A percentile compares a stretch with the other conserved stretches of the same genome.
These are phyloP conservation scores for Paratinospora sagittata DNA, from an alignment of 164 flowering plant species.

Conservation along the genomic window DNA sequence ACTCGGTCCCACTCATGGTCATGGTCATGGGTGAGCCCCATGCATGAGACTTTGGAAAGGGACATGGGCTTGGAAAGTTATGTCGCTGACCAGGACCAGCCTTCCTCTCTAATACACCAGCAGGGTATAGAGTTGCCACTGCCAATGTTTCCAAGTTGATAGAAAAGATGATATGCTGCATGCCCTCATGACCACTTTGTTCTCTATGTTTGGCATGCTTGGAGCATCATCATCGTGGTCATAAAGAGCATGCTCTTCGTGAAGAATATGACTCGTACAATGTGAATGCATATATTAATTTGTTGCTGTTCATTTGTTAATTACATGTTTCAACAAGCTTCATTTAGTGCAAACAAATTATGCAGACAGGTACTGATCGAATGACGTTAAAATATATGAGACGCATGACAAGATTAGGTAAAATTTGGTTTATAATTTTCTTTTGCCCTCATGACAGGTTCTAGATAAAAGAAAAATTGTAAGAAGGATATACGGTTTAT, in stretches of 20 bases:
- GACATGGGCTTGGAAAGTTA: background rate
- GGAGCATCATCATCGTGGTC: background rate
- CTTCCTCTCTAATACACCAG: background rate
- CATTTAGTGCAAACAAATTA: background rate
- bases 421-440: no score
- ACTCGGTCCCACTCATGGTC: no score
- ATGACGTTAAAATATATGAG: no score
- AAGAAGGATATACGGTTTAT: no score
- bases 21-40: background rate
- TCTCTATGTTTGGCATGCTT: background rate
- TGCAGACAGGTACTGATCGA: no score
- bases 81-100: background rate
- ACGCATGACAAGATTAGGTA: no score
- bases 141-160: background rate
- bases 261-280: background rate
- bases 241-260: background rate
- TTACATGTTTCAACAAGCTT: background rate
- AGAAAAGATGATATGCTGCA: background rate
- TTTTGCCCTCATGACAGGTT: no score
- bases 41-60: slow-evolving; percentile 3
- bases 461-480: no score
- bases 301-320: background rate
- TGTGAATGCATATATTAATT: background rate
- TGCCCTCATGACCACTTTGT: background rate
- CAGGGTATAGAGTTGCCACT: background rate